Evolutionary conservation across 805 yeast genomes (phyloP).

Genomic region (Pichia pseudocactophila): DNA sequence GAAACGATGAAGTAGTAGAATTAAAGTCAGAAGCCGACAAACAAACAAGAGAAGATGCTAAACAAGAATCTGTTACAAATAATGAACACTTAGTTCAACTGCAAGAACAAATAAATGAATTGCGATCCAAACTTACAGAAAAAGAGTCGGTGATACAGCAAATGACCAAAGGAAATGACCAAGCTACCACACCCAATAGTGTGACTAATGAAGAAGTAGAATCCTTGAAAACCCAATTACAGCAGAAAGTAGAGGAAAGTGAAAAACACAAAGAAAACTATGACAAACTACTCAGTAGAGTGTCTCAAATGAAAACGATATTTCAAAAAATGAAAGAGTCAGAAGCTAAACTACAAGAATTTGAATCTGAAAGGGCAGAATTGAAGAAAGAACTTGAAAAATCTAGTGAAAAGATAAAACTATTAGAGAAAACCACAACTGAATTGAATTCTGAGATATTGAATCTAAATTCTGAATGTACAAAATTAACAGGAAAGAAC

Average conservation of each 20-base stretch:
- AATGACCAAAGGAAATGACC: not conserved
- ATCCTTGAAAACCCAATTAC: slow-evolving; percentile 20
- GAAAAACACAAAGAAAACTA: slow-evolving; percentile 51
- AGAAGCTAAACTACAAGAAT: slow-evolving; percentile 42
- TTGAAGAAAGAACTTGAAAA: slow-evolving; percentile 27
- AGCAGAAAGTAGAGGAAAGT: slow-evolving; percentile 38
- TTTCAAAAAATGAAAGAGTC: slow-evolving; percentile 68
- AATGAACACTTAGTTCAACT: slow-evolving; percentile 1
- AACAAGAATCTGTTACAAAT: slow-evolving; percentile 6
- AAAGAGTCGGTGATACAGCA: not conserved
- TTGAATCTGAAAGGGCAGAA: slow-evolving; percentile 27
- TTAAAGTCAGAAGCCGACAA: no score
- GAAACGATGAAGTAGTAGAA: no score
- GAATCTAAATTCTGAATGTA: slow-evolving; percentile 47
- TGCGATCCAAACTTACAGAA: not conserved
- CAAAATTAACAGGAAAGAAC: slow-evolving; percentile 35
- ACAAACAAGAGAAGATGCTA: not conserved
- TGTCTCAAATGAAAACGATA: slow-evolving; percentile 66
- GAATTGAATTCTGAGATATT: slow-evolving; percentile 26
- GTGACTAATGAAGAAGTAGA: not conserved
- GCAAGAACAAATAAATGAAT: slow-evolving; percentile 3
- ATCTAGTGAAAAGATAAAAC: slow-evolving; percentile 1
- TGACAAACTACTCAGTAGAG: slow-evolving; percentile 49
- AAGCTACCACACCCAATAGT: no score
- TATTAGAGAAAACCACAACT: not conserved